Conservation (phyloP, 148 eudicot species). For the Nepenthes gracilis region DNA sequence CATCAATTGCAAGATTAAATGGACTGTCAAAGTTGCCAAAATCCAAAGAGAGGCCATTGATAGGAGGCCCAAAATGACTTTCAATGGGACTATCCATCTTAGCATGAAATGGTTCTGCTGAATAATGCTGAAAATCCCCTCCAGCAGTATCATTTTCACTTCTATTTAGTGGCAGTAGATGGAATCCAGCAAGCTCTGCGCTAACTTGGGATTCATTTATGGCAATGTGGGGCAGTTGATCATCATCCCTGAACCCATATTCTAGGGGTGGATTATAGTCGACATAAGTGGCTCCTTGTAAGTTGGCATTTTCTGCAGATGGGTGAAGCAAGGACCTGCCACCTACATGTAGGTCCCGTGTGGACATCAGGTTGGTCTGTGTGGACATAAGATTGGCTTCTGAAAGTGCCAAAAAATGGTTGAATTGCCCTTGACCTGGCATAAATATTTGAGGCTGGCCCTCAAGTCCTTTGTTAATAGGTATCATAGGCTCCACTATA, state of each 20-base stretch:
- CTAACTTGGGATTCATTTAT: slow-evolving; percentile 20
- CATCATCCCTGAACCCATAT: slow-evolving; percentile 21
- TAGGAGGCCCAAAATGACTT: slow-evolving; percentile 41
- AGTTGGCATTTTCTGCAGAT: slow-evolving; percentile 19
- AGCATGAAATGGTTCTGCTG: slow-evolving; percentile 23
- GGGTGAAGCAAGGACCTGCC: slow-evolving; percentile 22
- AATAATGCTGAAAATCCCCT: slow-evolving; percentile 25
- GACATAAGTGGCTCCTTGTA: slow-evolving; percentile 23
- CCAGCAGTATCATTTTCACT: slow-evolving; percentile 29
- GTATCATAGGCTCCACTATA: slow-evolving; percentile 16
- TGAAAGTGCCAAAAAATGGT: slow-evolving; percentile 22
- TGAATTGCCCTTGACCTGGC: slow-evolving; percentile 19
- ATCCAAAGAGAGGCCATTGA: slow-evolving; percentile 35
- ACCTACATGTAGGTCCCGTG: slow-evolving; percentile 15
- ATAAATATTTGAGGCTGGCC: slow-evolving; percentile 25
- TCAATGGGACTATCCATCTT: slow-evolving; percentile 38
- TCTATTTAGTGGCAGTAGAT: slow-evolving; percentile 12
- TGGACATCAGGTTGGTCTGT: slow-evolving; percentile 21
- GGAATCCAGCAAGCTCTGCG: slow-evolving; percentile 25
- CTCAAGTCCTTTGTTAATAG: slow-evolving; percentile 19
- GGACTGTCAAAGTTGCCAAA: slow-evolving; percentile 32
- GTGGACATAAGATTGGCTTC: slow-evolving; percentile 21
- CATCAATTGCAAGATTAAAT: slow-evolving; percentile 29
- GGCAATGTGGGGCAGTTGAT: slow-evolving; percentile 19
- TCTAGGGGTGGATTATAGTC: slow-evolving; percentile 28